These are phyloP conservation scores for Rhodamnia rubescens DNA, from an alignment of 345 rosid genomes.

Conservation along the genomic window DNA sequence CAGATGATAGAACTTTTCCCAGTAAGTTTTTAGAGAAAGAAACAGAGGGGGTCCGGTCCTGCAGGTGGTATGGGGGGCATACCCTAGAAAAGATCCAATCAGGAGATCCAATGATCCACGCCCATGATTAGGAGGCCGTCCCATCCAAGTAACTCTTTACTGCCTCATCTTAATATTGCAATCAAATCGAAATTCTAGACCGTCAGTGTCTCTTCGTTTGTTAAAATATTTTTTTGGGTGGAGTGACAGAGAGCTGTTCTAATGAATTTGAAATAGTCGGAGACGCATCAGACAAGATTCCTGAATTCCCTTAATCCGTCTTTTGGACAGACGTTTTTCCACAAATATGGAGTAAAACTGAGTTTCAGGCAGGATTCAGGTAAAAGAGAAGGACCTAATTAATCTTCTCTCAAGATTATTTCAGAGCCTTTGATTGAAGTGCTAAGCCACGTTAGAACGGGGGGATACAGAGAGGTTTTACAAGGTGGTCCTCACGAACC, in stretches of 20 bases:
- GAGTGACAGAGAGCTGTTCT: not conserved
- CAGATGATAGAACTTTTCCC: slow-evolving; percentile 28
- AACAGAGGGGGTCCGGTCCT: not conserved
- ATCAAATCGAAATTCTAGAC: not conserved
- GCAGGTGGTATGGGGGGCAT: not conserved
- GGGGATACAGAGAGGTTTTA: not conserved
- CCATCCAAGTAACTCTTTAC: not conserved
- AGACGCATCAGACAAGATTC: not conserved
- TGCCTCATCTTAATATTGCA: not conserved
- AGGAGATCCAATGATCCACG: not conserved
- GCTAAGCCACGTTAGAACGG: not conserved
- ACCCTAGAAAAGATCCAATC: not conserved
- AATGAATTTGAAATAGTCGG: not conserved
- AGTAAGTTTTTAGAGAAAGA: not conserved
- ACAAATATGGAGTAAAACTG: not conserved
- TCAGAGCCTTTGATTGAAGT: not conserved
- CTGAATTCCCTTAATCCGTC: not conserved
- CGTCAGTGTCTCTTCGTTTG: not conserved
- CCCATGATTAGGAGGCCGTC: not conserved
- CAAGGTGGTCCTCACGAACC: not conserved
- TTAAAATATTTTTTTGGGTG: not conserved
- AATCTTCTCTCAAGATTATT: not conserved
- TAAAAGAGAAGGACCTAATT: not conserved
- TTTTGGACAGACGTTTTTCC: not conserved
- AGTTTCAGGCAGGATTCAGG: not conserved